These are phyloP conservation scores for Vitis labrusca DNA, from an alignment of 164 flowering plant species.

Conservation along the genomic window DNA sequence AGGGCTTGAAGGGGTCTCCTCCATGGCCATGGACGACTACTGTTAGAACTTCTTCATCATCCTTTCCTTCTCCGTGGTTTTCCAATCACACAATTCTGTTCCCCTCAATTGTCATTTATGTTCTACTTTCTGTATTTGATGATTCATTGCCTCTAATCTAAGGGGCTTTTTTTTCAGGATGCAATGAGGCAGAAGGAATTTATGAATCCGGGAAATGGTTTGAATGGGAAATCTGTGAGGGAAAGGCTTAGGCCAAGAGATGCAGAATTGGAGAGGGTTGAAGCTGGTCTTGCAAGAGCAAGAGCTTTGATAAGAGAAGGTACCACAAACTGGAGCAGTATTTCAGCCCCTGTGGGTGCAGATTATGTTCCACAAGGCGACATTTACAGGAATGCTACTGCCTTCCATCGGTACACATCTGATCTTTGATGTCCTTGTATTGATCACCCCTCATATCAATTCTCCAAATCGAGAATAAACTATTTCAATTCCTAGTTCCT, in stretches of 20 bases:
- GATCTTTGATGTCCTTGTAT: too few relatives aligned
- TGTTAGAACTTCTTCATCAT: background rate
- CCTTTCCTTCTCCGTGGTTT: background rate
- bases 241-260: background rate
- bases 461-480: too few relatives aligned
- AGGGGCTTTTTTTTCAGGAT: too few relatives aligned
- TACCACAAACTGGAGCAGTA: background rate
- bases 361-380: constrained; percentile 15
- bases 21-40: background rate
- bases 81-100: background rate
- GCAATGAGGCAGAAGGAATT: too few relatives aligned
- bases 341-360: background rate
- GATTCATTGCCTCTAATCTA: background rate
- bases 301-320: constrained; percentile 14
- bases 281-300: constrained; percentile 15
- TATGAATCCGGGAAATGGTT: too few relatives aligned
- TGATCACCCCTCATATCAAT: too few relatives aligned
- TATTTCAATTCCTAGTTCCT: too few relatives aligned
- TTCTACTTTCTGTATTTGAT: background rate
- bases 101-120: background rate
- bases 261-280: constrained; percentile 12
- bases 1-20: background rate
- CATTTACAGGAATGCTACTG: constrained; percentile 13
- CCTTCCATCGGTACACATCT: constrained; percentile 4
- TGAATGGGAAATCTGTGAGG: too few relatives aligned